Base-by-base conservation (phyloP, 2,329 filamentous ascomycete genomes). In the Hymenoscyphus scutula region DNA sequence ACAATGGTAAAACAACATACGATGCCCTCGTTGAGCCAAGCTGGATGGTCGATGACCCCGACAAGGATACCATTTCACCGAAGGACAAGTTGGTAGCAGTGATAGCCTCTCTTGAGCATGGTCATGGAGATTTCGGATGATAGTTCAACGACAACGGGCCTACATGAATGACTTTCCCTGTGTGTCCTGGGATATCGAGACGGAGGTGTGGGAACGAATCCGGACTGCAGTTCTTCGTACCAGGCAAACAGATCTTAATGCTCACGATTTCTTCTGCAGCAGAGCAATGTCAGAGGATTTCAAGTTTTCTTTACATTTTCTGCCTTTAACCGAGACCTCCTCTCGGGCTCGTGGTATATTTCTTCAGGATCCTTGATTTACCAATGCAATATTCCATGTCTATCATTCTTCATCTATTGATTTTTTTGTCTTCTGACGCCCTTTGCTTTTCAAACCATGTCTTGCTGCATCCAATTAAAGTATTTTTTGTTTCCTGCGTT, bases 191-290 rank as follows among this genome's bases (percentile, higher is more conserved):
- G 70, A 74, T 62, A 75, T n/a, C 62, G 81, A 84, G 60, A 70
- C 75, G 0, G 75, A 74, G 8, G 78, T 83, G 13, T 75, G 79
- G 6, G 59, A 70, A 1, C 76, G 83, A 5, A 74, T 77, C 0
- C 76, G 76, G 1, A 76, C 78, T 0, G 81, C 79, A 4, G 80
- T 85, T 3, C 66, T 84, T 7, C 78, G 78, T 1, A 83, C 81
- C 1, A 76, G 83, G 5, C 77, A 79, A 65, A 84, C 82, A 0
- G 84, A 81, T 62, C 65, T 84, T 2, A 82, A 85, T 70, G 82
- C 82, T 0, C 82, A 86, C 68, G 75, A 81, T 58, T 53, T 60
- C 63, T 45, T 60, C 58, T 7, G 19, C 41, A 3, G 60, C 53
- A 7, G 60, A 54, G 8, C 17, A 37, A 37, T 37, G 34, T 37